Base-by-base conservation (phyloP, 805 yeast species). In the Hanseniaspora hatyaiensis region DNA sequence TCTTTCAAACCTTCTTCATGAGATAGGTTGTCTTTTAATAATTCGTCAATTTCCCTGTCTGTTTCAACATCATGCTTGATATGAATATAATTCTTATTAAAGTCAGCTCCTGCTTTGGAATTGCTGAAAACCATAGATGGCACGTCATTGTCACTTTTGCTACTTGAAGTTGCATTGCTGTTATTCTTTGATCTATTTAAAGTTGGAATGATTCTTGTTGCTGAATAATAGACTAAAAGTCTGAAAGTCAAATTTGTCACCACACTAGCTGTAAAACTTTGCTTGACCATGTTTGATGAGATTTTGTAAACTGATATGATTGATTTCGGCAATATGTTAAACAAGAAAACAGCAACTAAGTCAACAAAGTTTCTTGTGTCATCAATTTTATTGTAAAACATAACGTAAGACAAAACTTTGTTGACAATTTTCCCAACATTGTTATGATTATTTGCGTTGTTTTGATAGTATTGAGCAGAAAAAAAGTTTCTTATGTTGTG, bases 171-270 rank as follows among this genome's bases (percentile, higher is more conserved):
- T 28, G 39, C 33, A 26, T 28, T 45, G 13, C 15, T 26, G 11
- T 23, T 19, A 19, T 64, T 33, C 59, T 60, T 54, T 72, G 77
- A 26, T 12, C n/a, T 31, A 20, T 33, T 37, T 50, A 83, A 65
- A 9, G 80, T 77, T 2, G 98, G 98, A 18, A 92, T 85, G 52
- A 92, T 87, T 59, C 94, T 81, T 13, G 96, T 84, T 2, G 97
- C 96, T 1, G 95, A 86, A 59, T 78, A 79, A 57, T 89, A 86
- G 9, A 88, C 95, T 4, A 83, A 72, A 18, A 89, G 77, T 56
- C 98, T 73, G 59, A 84, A 89, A 1, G 87, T 84, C 56, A 92
- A 67, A 55, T 87, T 87, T 22, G 87, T 70, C 23, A 85, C 66
- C 20, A 92, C 79, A 6, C 95, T 83, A 8, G 94, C 77, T 0